Evolutionary conservation across 352 stramenopile genomes (phyloP).

Genomic region (Phytopythium aichiense): DNA sequence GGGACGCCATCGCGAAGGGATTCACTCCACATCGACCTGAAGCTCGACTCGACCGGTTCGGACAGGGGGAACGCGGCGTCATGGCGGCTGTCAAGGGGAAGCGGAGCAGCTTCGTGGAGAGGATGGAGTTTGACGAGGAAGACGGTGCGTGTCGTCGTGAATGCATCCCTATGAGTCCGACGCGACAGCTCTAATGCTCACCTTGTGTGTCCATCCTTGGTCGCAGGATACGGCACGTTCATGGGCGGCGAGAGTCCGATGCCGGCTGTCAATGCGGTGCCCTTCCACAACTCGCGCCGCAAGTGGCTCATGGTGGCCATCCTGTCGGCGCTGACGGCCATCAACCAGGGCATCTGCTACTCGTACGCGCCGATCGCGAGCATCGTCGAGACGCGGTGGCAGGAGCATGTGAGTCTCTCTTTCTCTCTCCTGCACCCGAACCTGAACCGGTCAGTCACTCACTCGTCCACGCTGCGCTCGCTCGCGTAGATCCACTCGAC

Average conservation of each 20-base stretch:
- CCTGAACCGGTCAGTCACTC: not conserved
- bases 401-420: conserved; percentile 30
- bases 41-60: not conserved
- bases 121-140: conserved; percentile 8
- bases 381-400: conserved; percentile 55
- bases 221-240: conserved; percentile 6
- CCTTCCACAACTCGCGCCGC: conserved; percentile 1
- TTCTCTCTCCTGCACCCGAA: not conserved
- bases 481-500: conserved; percentile 50
- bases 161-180: too few relatives aligned
- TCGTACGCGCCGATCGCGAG: conserved; percentile 72
- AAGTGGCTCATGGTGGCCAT: conserved; percentile 77
- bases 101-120: conserved; percentile 9
- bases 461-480: not conserved
- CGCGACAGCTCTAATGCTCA: too few relatives aligned
- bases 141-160: not conserved
- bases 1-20: not conserved
- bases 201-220: not conserved
- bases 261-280: not conserved
- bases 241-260: not conserved
- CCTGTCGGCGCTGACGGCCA: conserved; percentile 50
- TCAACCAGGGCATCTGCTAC: conserved; percentile 79
- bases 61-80: not conserved
- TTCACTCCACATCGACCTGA: not conserved
- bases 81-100: not conserved